These are phyloP conservation scores for Allomyces javanicus DNA, from an alignment of 192 early-diverging fungal genomes.

Conservation along the genomic window DNA sequence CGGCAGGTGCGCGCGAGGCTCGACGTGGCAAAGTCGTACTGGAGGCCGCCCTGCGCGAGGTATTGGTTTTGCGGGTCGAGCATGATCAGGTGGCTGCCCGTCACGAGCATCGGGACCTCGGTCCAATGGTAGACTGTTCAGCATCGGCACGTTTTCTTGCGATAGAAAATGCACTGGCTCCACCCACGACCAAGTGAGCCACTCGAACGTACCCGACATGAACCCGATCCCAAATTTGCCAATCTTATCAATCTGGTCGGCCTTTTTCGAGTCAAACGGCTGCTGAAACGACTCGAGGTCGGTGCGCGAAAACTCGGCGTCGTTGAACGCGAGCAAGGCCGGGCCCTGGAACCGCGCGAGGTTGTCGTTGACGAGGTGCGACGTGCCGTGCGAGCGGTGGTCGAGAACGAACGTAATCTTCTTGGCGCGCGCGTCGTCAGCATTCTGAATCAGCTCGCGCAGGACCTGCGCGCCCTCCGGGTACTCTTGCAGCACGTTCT, in stretches of 20 bases:
- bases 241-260: constrained; percentile 8
- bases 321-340: constrained; percentile 9
- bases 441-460: constrained; percentile 7
- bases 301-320: constrained; percentile 7
- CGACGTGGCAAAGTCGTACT: constrained; percentile 4
- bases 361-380: constrained; percentile 3
- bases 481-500: constrained; percentile 17
- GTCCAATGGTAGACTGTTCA: constrained; percentile 15
- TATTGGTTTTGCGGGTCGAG: constrained; percentile 15
- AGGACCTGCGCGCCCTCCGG: constrained; percentile 21
- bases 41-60: constrained; percentile 6
- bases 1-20: neutral
- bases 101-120: constrained; percentile 14
- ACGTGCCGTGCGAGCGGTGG: constrained; percentile 5
- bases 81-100: constrained; percentile 10
- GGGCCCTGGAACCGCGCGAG: constrained; percentile 12
- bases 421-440: neutral
- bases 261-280: constrained; percentile 9
- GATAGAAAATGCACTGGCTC: too few species aligned
- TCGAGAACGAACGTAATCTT: constrained; percentile 12
- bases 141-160: too few species aligned
- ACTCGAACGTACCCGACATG: neutral
- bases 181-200: too few species aligned
- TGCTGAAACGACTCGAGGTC: constrained; percentile 9
- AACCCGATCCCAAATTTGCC: constrained; percentile 17